Evolutionary conservation across 2,329 filamentous ascomycete species (phyloP), one percentile per base, ranked within the genome.

Genomic region (Zymoseptoria passerinii): DNA sequence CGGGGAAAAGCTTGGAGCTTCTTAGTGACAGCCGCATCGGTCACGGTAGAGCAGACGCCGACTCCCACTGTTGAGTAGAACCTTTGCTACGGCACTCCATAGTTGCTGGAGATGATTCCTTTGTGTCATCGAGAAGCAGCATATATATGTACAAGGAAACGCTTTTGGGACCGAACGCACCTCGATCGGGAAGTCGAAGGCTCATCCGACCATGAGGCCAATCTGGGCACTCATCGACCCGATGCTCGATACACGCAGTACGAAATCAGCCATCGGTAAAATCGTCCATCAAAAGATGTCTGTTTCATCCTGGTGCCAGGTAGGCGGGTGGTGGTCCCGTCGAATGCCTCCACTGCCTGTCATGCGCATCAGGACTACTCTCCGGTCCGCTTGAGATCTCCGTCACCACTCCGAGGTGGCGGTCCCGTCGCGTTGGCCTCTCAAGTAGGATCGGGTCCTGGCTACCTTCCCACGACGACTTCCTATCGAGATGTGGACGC

Each of bases 371-470:
- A 13, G 16, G n/a, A n/a, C 10, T n/a, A 3, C 35, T 13, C 35
- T 44, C 35, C 5, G 35, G 52, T 27, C 56, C 54, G n/a, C 50
- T 56, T 13, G 55, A 53, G 28, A 58, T 60, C 56, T 63, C 56
- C 18, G 56, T 61, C 53, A 59, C 56, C 19, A 56, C 52, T 23
- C 23, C 48, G 5, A 50, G 44, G 18, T 53, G 35, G 5, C 20
- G n/a, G 35, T 28, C 35, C 35, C 28, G 9, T 50, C 52, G 16
- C 50, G 16, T 8, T 57, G 19, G 3, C 54, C 60, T 27, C 52
- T 54, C 50, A 6, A 49, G 40, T 6, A 60, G 27, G 28, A 66
- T 66, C 9, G 63, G 62, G 48, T 65, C 63, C 10, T 62, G 49
- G 27, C 61, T 63, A 7, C 59, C 57, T 0, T 55, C 60, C 20